Evolutionary conservation across 106 monocot species (phyloP).

Genomic region (Dendrobium huoshanense): DNA sequence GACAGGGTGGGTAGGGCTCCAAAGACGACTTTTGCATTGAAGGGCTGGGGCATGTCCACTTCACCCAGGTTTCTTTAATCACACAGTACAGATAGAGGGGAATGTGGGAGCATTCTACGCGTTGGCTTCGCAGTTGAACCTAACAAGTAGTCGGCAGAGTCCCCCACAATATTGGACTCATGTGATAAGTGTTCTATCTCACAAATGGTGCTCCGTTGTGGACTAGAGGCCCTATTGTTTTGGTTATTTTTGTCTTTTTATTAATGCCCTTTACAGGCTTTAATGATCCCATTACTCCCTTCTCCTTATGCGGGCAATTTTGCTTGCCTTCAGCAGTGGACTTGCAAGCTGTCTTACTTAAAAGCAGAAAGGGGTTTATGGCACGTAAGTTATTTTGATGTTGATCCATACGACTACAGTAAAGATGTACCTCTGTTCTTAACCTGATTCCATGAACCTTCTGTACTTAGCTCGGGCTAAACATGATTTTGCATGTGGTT

Average conservation of each 20-base stretch:
- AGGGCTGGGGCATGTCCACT: conserved; percentile 17
- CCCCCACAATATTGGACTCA: conserved; percentile 9
- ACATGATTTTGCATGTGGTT: too few species aligned
- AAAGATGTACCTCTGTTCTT: too few species aligned
- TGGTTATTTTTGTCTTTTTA: conserved; percentile 16
- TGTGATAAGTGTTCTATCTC: background rate
- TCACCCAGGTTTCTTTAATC: conserved; percentile 37
- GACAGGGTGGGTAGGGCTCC: conserved; percentile 1
- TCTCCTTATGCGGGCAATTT: background rate
- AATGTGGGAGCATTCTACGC: conserved; percentile 29
- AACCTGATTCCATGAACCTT: too few species aligned
- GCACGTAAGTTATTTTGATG: background rate
- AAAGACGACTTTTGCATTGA: conserved; percentile 42
- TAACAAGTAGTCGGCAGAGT: background rate
- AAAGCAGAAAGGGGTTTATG: background rate
- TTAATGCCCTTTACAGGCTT: background rate
- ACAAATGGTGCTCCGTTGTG: background rate
- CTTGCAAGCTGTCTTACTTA: background rate
- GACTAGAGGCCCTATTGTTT: background rate
- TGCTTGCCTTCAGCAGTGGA: background rate
- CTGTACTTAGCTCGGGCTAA: too few species aligned
- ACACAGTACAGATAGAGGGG: conserved; percentile 19
- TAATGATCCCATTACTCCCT: conserved; percentile 3
- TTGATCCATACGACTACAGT: background rate
- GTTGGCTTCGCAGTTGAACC: conserved; percentile 10